Base-by-base conservation (phyloP, 768 basidiomycete genomes). In the Leccinum rimulosum region DNA sequence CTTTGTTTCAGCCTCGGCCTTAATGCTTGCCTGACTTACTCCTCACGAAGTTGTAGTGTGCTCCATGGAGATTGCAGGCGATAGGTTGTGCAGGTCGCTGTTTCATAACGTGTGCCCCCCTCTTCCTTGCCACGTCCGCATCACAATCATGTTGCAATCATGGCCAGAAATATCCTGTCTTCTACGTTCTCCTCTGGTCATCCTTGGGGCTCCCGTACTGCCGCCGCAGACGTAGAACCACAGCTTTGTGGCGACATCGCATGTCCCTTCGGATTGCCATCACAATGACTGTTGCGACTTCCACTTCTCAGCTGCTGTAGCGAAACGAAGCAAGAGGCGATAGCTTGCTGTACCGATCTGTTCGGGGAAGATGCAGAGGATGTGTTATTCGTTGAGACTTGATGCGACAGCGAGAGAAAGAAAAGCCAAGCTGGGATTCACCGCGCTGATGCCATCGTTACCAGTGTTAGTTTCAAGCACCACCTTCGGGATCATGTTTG, bases 401-500 rank as follows among this genome's bases (percentile, higher is more conserved):
- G 25, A 43, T 33, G 45, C 28, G 36, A 49, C n/a, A 33, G 6
- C n/a, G 3, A n/a, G 11, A 15, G 40, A 19, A 36, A 11, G 50
- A 31, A 31, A 25, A 6, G 11, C n/a, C 14, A 30, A 40, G 15
- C 40, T n/a, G 35, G 52, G 54, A 53, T 33, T 33, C 52, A 48
- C 43, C 30, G 19, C 25, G 28, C 36, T 63, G 62, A 58, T 45
- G 27, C 52, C 53, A 50, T 54, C 35, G 36, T 35, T 30, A 43
- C 25, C 50, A 22, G 52, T 55, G 35, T 43, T 33, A 22, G 22
- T 40, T 52, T 45, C 43, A 17, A 12, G 25, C 38, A 28, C 31
- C 31, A 31, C 49, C 55, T 27, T 49, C 54, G 52, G 50, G 11
- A 27, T 52, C 57, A 55, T 33, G 3, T 50, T 35, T 56, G 49